These are phyloP conservation scores for Piedraia hortae DNA, from an alignment of 2,329 filamentous ascomycete genomes.

Conservation along the genomic window DNA sequence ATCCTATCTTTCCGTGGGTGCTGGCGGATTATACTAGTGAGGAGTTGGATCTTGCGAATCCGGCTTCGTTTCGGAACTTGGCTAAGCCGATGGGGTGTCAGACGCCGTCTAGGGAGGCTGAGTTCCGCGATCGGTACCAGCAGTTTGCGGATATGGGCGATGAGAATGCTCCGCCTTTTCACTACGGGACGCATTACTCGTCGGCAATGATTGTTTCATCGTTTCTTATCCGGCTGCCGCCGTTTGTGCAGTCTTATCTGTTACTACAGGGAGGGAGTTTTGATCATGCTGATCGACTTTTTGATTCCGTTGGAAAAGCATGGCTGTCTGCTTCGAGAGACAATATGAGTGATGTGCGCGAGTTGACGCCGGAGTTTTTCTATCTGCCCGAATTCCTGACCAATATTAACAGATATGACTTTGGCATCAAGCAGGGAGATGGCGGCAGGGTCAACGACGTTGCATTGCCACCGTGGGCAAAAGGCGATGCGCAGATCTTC, in stretches of 20 bases:
- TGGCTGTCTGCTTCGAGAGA: slow-evolving; percentile 75
- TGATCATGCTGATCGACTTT: slow-evolving; percentile 83
- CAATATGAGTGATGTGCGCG: slow-evolving; percentile 82
- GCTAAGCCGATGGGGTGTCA: slow-evolving; percentile 95
- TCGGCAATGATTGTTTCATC: slow-evolving; percentile 97
- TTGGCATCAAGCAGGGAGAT: slow-evolving; percentile 60
- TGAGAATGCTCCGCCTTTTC: slow-evolving; percentile 46
- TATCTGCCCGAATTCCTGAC: slow-evolving; percentile 81
- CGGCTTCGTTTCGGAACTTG: slow-evolving; percentile 64
- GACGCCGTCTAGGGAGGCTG: slow-evolving; percentile 42
- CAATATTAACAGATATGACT: slow-evolving; percentile 89
- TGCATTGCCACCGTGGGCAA: slow-evolving; percentile 80
- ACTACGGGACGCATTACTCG: slow-evolving; percentile 96
- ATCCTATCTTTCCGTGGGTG: slow-evolving; percentile 94
- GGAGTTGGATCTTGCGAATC: slow-evolving; percentile 63
- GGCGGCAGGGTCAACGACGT: slow-evolving; percentile 63
- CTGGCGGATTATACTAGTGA: slow-evolving; percentile 87
- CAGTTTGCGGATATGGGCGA: slow-evolving; percentile 81
- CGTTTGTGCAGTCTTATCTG: slow-evolving; percentile 87
- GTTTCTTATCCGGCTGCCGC: slow-evolving; percentile 79
- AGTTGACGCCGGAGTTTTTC: slow-evolving; percentile 91
- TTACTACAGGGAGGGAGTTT: slow-evolving; percentile 86
- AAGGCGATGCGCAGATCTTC: slow-evolving; percentile 85
- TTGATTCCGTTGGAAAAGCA: slow-evolving; percentile 72
- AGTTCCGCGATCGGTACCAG: slow-evolving; percentile 61